Base-by-base conservation (phyloP, 257 asterid species). In the Cordia subcordata region DNA sequence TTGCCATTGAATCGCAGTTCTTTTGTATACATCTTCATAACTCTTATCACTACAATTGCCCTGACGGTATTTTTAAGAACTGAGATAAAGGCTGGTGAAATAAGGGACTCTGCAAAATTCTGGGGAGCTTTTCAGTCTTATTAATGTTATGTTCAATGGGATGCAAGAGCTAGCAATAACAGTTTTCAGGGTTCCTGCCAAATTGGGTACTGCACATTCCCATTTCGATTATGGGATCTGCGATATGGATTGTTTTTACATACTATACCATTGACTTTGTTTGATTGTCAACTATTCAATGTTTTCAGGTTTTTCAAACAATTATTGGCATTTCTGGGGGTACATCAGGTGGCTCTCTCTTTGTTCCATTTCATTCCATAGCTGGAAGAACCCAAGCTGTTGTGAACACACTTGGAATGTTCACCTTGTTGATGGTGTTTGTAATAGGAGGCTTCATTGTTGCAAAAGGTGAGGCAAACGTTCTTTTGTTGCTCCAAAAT, bases 81-180 rank as follows among this genome's bases (percentile, higher is more conserved):
- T 8, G 81, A 89, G 59, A 89, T 89, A 95, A 78, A 72, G 49
- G 46, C 90, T 20, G 96, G 96, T 0, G 20, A 18, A 39, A 57
- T 89, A 0, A 64, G 47, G n/a, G 81, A 69, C 57, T 72, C 87
- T 4, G 68, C 78, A 1, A 89, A 79, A 54, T 89, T 66, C 70
- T 86, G 79, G 82, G 95, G 95, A 10, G 96, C 96, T 89, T 65
- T 86, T 84, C 68, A 79, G 96, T 76, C 85, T 89, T 15, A 72
- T 86, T 61, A 89, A 82, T 54, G 87, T 82, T 21, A 89, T 86
- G 96, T 89, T 89, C 59, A 89, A 89, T 33, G 96, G 95, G 9
- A 84, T 82, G 94, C 81, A 75, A 64, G 96, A 89, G 80, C 79
- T 86, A 3, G 83, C 95, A 0, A 77, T 89, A 95, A 86, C 95